Base-by-base conservation (phyloP, 2,329 filamentous ascomycete species). In the Clarireedia monteithiana region DNA sequence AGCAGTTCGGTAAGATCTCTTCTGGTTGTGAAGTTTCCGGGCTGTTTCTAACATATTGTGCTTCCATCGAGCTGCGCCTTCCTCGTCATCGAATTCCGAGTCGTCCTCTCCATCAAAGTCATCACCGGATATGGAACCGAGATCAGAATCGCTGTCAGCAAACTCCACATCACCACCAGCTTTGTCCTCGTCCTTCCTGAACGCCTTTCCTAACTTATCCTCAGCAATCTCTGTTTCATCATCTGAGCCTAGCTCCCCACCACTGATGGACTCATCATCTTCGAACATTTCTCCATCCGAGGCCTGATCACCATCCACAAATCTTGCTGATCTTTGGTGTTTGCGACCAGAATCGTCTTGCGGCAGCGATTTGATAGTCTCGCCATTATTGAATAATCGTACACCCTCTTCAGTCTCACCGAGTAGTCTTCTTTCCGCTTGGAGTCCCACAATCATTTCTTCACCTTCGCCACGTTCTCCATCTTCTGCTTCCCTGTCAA, bases 141-240 rank as follows among this genome's bases (percentile, higher is more conserved):
- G 78, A 69, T 99, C 95, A 0, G 94, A 99, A 70, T 99, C 95
- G 67, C 90, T 96, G 67, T 99, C 94, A 14, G 94, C 94, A 74
- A 96, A 99, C 1, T 85, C 89, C 56, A 97, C 66, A 54, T 96
- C 89, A 30, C 84, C 88, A 24, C 83, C 81, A 10, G 75, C 76
- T 23, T 68, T 77, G 39, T 80, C 75, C 36, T 81, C 78, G 15
- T 70, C 72, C 55, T 77, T 77, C 52, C 75, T 75, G 69, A 85
- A 86, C 67, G 84, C 75, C 60, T 77, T 83, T 60, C 83, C 83
- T 6, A 85, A 69, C 61, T 79, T 84, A 47, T 75, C 73, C 58
- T 84, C 80, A 47, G 77, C 75, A 54, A 85, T 83, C 58, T 84
- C 82, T 1, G 72, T 70, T 47, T 82, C 81, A 14, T 75, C 76